These are phyloP conservation scores for Pezicula rhizophila DNA, from an alignment of 2,329 filamentous ascomycete genomes.

Conservation along the genomic window DNA sequence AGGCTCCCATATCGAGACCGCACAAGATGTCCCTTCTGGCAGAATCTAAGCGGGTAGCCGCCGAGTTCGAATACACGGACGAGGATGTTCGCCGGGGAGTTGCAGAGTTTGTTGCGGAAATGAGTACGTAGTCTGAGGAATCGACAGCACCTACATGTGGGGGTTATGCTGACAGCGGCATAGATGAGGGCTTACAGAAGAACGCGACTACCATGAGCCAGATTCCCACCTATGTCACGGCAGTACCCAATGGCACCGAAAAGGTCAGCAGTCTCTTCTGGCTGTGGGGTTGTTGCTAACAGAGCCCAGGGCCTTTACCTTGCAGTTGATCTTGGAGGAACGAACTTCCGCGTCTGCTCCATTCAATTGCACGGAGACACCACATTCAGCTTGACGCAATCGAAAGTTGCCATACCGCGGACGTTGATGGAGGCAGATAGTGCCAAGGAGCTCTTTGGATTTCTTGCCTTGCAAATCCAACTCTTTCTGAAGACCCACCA, in stretches of 20 bases:
- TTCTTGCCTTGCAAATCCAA: constrained; percentile 90
- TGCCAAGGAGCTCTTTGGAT: constrained; percentile 80
- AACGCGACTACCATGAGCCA: constrained; percentile 82
- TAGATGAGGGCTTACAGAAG: constrained; percentile 74
- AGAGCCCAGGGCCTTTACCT: constrained; percentile 70
- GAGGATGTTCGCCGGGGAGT: constrained; percentile 75
- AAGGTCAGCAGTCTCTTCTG: constrained; percentile 53
- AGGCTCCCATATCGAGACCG: constrained; percentile 47
- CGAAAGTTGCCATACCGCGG: constrained; percentile 84
- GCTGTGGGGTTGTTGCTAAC: background rate
- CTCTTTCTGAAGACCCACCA: constrained; percentile 82
- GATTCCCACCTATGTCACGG: constrained; percentile 95
- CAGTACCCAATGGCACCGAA: constrained; percentile 93
- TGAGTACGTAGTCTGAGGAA: constrained; percentile 49
- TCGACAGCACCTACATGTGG: background rate
- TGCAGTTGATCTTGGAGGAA: constrained; percentile 95
- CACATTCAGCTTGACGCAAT: constrained; percentile 89
- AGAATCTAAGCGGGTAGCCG: constrained; percentile 74
- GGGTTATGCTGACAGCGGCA: background rate
- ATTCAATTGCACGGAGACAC: constrained; percentile 89
- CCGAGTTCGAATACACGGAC: constrained; percentile 78
- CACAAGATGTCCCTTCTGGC: constrained; percentile 57
- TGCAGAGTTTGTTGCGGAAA: constrained; percentile 78
- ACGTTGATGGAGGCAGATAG: constrained; percentile 87
- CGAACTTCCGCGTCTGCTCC: constrained; percentile 97